Conservation (phyloP, 2,329 filamentous ascomycete genomes). For the Leptosphaerulina australis region DNA sequence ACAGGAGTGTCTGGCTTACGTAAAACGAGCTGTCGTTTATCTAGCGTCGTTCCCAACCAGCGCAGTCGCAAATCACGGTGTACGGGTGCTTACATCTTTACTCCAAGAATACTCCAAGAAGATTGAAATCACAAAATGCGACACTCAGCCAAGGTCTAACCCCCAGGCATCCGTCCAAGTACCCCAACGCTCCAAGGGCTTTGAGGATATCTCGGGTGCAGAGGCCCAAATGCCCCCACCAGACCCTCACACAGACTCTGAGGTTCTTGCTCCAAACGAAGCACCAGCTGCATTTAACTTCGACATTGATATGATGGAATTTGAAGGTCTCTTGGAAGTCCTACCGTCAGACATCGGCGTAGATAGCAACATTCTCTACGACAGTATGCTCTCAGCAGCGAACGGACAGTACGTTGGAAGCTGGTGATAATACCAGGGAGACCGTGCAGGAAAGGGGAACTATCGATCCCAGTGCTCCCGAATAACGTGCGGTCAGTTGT, state of each 20-base stretch:
- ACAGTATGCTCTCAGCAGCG: constrained; percentile 29
- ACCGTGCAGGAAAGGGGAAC: too few species aligned
- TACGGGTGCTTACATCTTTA: constrained; percentile 47
- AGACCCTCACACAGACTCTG: constrained; percentile 1
- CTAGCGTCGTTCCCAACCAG: constrained; percentile 46
- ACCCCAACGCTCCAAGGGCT: constrained; percentile 13
- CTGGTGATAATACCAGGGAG: not conserved
- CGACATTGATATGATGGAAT: constrained; percentile 36
- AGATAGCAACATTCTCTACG: constrained; percentile 33
- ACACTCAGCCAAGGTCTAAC: constrained; percentile 6
- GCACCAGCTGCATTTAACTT: constrained; percentile 24
- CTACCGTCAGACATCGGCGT: constrained; percentile 29
- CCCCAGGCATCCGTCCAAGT: constrained; percentile 9
- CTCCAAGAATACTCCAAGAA: constrained; percentile 38
- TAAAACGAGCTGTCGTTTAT: constrained; percentile 42
- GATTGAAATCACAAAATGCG: constrained; percentile 18
- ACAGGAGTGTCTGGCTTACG: constrained; percentile 33
- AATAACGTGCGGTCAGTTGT: not conserved
- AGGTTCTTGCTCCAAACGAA: constrained; percentile 20
- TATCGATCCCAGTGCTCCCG: not conserved
- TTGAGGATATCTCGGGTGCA: constrained; percentile 13
- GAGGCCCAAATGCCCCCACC: constrained; percentile 8
- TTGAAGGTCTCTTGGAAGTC: constrained; percentile 35
- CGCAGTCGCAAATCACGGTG: constrained; percentile 49
- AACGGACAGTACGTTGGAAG: constrained; percentile 3